A percentile compares a stretch with the other conserved stretches of the same genome.
Conservation (phyloP, 139 green algal genomes). For the Picochlorum sp. region DNA sequence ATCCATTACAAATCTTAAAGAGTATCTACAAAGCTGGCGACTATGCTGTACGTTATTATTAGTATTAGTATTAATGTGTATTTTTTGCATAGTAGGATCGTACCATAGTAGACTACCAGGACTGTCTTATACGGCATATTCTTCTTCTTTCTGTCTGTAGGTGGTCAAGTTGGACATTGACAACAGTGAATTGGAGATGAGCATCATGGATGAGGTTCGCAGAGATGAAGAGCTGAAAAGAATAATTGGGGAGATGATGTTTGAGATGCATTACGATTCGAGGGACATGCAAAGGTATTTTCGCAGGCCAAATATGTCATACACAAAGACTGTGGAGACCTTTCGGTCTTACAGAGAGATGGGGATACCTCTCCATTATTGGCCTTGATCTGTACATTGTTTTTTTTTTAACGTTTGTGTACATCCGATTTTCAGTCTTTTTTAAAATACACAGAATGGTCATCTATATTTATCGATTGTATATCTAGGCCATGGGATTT, state of each 20-base stretch:
- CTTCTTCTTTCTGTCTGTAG: neutral
- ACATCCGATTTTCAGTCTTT: neutral
- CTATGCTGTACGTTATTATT: neutral
- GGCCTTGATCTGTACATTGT: neutral
- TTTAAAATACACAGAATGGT: neutral
- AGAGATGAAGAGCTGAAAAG: neutral
- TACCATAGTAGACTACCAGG: no score
- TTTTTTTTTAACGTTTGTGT: no score
- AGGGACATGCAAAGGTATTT: neutral
- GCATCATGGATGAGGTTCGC: neutral
- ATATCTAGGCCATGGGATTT: neutral
- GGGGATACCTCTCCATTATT: neutral
- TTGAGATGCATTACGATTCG: neutral
- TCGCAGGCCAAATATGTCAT: neutral
- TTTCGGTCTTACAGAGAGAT: neutral
- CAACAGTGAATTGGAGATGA: neutral
- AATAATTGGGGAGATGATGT: neutral
- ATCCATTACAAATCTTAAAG: neutral
- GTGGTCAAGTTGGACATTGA: neutral
- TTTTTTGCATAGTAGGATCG: no score
- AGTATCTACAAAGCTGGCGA: neutral
- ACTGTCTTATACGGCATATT: no score
- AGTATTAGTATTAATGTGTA: no score
- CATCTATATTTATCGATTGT: neutral
- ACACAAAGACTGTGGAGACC: neutral